Conservation (phyloP, 2,329 filamentous ascomycete species). For the Aureobasidium sp. region DNA sequence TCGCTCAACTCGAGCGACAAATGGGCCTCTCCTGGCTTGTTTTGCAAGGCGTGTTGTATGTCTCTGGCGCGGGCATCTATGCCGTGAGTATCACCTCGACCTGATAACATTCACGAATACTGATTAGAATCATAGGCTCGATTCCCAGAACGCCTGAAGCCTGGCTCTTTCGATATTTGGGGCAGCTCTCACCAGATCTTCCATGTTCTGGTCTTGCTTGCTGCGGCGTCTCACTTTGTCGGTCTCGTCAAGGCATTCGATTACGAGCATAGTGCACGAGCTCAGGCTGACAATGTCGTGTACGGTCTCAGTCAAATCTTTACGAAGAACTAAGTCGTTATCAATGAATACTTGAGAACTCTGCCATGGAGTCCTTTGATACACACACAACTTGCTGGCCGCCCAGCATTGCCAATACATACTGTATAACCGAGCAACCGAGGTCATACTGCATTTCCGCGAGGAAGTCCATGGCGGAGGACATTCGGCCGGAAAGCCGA, state of each 20-base stretch:
- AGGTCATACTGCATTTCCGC: neutral
- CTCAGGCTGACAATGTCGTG: neutral
- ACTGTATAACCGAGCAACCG: neutral
- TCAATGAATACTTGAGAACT: too few species aligned
- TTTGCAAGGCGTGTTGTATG: conserved; percentile 73
- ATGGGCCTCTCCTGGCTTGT: conserved; percentile 79
- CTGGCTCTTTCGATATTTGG: conserved; percentile 79
- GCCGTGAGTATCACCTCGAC: too few species aligned
- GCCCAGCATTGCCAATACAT: neutral
- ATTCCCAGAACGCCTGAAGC: conserved; percentile 71
- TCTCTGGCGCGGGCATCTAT: conserved; percentile 77
- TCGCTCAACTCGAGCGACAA: conserved; percentile 54
- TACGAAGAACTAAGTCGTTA: neutral
- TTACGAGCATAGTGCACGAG: conserved; percentile 55
- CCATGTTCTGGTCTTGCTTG: conserved; percentile 78
- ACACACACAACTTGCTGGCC: neutral
- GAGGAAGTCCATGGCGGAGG: neutral
- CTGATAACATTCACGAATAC: too few species aligned
- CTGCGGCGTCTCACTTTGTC: conserved; percentile 71
- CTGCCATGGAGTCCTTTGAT: too few species aligned
- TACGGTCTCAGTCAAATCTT: neutral
- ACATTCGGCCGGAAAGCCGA: neutral
- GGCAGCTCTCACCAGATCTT: conserved; percentile 96
- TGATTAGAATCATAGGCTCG: conserved; percentile 42
- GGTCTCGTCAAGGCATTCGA: conserved; percentile 81